phyloP scores from a whole-genome alignment of 2,329 filamentous ascomycete genomes.

The Aspergillus brasiliensis region DNA sequence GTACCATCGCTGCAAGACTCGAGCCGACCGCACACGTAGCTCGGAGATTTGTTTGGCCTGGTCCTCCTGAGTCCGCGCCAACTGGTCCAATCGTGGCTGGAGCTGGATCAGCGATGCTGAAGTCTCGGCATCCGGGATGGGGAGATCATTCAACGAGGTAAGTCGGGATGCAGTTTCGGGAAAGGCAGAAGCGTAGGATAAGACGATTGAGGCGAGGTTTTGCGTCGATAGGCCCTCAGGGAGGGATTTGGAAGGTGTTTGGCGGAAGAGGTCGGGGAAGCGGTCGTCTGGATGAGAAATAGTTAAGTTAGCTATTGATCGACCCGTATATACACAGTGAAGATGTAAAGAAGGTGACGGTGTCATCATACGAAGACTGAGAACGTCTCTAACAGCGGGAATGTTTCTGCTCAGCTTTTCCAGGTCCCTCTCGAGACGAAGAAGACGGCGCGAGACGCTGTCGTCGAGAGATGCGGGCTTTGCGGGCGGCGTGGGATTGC shows the following conservation, averaged over 20 bases:
- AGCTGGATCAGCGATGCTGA: slow-evolving; percentile 47
- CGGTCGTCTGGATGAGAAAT: slow-evolving; percentile 36
- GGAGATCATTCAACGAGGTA: slow-evolving; percentile 51
- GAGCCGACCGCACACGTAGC: slow-evolving; percentile 46
- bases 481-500: slow-evolving; percentile 36
- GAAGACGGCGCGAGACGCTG: slow-evolving; percentile 43
- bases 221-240: slow-evolving; percentile 40
- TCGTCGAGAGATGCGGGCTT: slow-evolving; percentile 40
- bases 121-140: slow-evolving; percentile 45
- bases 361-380: slow-evolving; percentile 43
- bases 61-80: slow-evolving; percentile 39
- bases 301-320: slow-evolving; percentile 7
- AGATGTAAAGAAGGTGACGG: neutral
- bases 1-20: slow-evolving; percentile 70
- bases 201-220: slow-evolving; percentile 44
- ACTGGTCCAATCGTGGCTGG: slow-evolving; percentile 43
- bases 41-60: slow-evolving; percentile 45
- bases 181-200: slow-evolving; percentile 49
- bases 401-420: slow-evolving; percentile 40
- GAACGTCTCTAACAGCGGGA: slow-evolving; percentile 44
- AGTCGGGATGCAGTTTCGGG: slow-evolving; percentile 52
- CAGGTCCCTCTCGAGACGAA: slow-evolving; percentile 41
- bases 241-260: slow-evolving; percentile 33
- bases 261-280: slow-evolving; percentile 46
- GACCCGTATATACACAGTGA: neutral